Conservation (phyloP, 768 basidiomycete species). For the Boletellus ananas region DNA sequence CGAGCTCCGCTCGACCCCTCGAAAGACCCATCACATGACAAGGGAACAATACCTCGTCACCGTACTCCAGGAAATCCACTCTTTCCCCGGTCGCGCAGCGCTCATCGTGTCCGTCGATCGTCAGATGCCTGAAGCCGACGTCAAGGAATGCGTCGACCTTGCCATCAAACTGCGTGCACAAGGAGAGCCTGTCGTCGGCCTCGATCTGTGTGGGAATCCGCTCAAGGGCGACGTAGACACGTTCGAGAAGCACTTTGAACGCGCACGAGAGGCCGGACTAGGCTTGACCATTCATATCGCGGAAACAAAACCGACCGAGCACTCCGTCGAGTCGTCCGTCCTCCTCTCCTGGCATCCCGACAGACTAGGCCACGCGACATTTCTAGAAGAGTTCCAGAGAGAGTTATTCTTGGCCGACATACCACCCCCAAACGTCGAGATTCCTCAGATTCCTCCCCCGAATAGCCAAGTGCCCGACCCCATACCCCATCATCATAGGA, state of each 20-base stretch:
- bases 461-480: slow-evolving; percentile 17
- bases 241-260: slow-evolving; percentile 49
- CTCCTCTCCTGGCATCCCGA: slow-evolving; percentile 63
- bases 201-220: slow-evolving; percentile 83
- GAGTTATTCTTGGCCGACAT: slow-evolving; percentile 44
- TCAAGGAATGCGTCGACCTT: slow-evolving; percentile 54
- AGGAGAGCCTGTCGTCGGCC: slow-evolving; percentile 65
- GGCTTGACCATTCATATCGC: slow-evolving; percentile 81
- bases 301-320: slow-evolving; percentile 63
- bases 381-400: slow-evolving; percentile 56
- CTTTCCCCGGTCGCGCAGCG: slow-evolving; percentile 51
- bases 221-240: slow-evolving; percentile 49
- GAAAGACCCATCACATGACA: slow-evolving; percentile 54
- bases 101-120: slow-evolving; percentile 78
- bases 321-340: slow-evolving; percentile 53
- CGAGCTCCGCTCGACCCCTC: slow-evolving; percentile 81
- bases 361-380: slow-evolving; percentile 79
- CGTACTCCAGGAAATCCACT: slow-evolving; percentile 63
- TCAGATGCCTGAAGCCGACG: slow-evolving; percentile 49
- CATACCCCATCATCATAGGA: slow-evolving; percentile 21
- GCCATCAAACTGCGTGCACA: slow-evolving; percentile 51
- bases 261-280: slow-evolving; percentile 57
- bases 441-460: slow-evolving; percentile 16
- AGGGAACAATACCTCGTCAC: slow-evolving; percentile 57
- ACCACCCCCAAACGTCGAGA: slow-evolving; percentile 16